phyloP scores from a whole-genome alignment of 306 rosid species.

The Malus orientalis region DNA sequence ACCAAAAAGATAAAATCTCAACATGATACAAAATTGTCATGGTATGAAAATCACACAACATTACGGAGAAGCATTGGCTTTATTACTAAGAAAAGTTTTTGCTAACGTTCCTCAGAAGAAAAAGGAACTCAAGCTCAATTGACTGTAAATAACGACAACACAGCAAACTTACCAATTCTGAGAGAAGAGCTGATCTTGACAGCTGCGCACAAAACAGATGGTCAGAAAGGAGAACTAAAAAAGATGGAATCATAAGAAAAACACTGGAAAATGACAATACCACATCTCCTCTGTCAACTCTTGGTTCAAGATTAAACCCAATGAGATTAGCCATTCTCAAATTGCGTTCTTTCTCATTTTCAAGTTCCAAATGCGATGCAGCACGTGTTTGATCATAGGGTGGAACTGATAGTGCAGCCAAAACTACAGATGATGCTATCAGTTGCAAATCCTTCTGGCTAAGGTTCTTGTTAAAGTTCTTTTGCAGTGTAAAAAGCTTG shows the following conservation, averaged over 20 bases:
- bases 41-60: background rate
- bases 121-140: background rate
- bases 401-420: slow-evolving; percentile 86
- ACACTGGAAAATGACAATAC: slow-evolving; percentile 29
- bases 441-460: slow-evolving; percentile 95
- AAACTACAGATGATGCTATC: slow-evolving; percentile 93
- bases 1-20: background rate
- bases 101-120: background rate
- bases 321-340: slow-evolving; percentile 87
- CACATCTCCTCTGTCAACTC: slow-evolving; percentile 84
- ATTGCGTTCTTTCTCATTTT: slow-evolving; percentile 85
- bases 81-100: background rate
- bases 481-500: slow-evolving; percentile 80
- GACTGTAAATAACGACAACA: background rate
- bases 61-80: background rate
- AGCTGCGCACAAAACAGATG: slow-evolving; percentile 43
- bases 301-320: slow-evolving; percentile 80
- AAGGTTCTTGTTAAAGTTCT: slow-evolving; percentile 85
- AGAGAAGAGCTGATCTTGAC: slow-evolving; percentile 74
- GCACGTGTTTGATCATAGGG: slow-evolving; percentile 66
- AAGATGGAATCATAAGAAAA: background rate
- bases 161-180: slow-evolving; percentile 69
- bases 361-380: slow-evolving; percentile 80
- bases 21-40: background rate
- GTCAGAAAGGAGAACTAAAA: background rate